phyloP scores from a whole-genome alignment of 2,329 filamentous ascomycete species.

The Fusarium verticillioides region DNA sequence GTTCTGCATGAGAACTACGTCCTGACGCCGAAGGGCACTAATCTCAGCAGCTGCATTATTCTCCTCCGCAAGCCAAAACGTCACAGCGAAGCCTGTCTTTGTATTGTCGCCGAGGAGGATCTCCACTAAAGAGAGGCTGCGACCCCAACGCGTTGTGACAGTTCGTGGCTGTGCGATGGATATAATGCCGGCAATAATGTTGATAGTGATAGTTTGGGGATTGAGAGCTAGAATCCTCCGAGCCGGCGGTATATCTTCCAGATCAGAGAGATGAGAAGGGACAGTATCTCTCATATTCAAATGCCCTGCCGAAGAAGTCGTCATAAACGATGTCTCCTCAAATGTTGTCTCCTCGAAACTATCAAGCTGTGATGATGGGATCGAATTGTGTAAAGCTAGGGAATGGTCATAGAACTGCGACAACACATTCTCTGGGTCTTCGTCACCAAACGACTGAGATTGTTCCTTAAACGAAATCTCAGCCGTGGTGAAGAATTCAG shows the following conservation, averaged over 20 bases:
- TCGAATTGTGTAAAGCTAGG: constrained; percentile 73
- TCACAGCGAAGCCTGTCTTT: constrained; percentile 80
- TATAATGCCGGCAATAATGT: constrained; percentile 83
- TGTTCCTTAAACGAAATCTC: constrained; percentile 50
- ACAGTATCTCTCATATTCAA: constrained; percentile 36
- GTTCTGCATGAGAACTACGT: constrained; percentile 83
- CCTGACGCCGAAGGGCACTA: constrained; percentile 69
- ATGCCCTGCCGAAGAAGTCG: constrained; percentile 48
- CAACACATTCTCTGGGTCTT: constrained; percentile 55
- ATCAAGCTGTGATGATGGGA: constrained; percentile 70
- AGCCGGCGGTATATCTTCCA: constrained; percentile 77
- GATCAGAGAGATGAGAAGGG: constrained; percentile 58
- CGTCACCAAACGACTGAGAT: constrained; percentile 38
- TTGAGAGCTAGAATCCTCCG: constrained; percentile 71
- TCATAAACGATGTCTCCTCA: constrained; percentile 53
- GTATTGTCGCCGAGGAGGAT: constrained; percentile 88
- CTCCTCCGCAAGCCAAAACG: constrained; percentile 77
- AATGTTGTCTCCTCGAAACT: constrained; percentile 42
- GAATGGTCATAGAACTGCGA: constrained; percentile 83
- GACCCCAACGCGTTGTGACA: constrained; percentile 74
- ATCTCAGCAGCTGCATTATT: constrained; percentile 49
- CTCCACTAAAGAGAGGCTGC: constrained; percentile 75
- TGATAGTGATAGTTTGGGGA: constrained; percentile 85
- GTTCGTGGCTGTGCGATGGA: constrained; percentile 74
- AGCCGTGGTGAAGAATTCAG: constrained; percentile 61